Percentiles rank a stretch among this genome's conserved stretches.
Evolutionary conservation across 768 basidiomycete species (phyloP).

Genomic region (Amanita pallidorosea): DNA sequence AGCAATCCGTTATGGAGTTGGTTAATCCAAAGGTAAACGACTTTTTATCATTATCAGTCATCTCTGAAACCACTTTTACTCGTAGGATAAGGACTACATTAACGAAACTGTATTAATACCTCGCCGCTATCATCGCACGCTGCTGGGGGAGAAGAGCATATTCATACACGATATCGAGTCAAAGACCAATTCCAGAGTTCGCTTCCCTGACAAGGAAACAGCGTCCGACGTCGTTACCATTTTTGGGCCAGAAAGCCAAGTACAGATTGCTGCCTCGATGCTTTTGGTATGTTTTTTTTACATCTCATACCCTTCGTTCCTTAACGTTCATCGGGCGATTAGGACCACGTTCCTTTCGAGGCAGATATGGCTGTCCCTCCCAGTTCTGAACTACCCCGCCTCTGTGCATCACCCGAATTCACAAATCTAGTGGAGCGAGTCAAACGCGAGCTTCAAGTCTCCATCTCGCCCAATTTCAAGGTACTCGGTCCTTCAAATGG

Average conservation of each 20-base stretch:
- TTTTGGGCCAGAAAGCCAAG: slow-evolving; percentile 94
- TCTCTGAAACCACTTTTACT: slow-evolving; percentile 1
- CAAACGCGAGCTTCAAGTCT: slow-evolving; percentile 90
- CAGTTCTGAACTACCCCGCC: slow-evolving; percentile 62
- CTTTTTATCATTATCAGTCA: not conserved
- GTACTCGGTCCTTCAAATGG: slow-evolving; percentile 18
- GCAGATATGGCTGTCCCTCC: slow-evolving; percentile 90
- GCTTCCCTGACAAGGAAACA: slow-evolving; percentile 88
- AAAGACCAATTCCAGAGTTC: slow-evolving; percentile 89
- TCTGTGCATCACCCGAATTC: slow-evolving; percentile 78
- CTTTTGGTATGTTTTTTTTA: slow-evolving; percentile 50
- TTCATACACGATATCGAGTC: slow-evolving; percentile 96
- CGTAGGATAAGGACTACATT: slow-evolving; percentile 92
- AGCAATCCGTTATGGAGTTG: slow-evolving; percentile 94
- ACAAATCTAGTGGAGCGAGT: slow-evolving; percentile 77
- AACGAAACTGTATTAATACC: slow-evolving; percentile 91
- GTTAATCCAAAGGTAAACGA: slow-evolving; percentile 83
- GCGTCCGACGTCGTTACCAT: slow-evolving; percentile 95
- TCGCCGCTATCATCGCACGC: slow-evolving; percentile 86
- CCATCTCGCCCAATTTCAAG: slow-evolving; percentile 76
- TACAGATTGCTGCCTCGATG: slow-evolving; percentile 95
- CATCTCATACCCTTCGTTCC: not conserved
- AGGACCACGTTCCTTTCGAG: slow-evolving; percentile 97
- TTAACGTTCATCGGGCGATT: slow-evolving; percentile 7
- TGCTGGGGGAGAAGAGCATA: slow-evolving; percentile 93